Conservation (phyloP, 352 stramenopile genomes). For the Phytopythium litorale region DNA sequence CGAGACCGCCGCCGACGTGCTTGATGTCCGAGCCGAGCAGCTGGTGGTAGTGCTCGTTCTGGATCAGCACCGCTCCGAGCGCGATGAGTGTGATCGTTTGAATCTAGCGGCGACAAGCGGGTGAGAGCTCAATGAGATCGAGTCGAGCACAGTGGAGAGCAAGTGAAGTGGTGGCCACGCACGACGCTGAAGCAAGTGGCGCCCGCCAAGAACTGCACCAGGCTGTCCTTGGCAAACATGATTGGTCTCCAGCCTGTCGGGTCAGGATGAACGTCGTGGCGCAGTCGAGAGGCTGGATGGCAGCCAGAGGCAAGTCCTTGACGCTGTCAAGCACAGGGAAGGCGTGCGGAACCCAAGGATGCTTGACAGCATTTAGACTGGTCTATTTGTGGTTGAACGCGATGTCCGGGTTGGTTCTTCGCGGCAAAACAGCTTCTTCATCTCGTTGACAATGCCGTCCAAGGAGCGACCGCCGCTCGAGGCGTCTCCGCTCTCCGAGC, state of each 20-base stretch:
- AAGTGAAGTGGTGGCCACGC: not conserved
- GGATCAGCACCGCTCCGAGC: conserved; percentile 41
- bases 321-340: not conserved
- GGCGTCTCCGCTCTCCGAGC: conserved; percentile 21
- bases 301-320: not conserved
- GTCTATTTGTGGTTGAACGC: conserved; percentile 2
- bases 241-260: not conserved
- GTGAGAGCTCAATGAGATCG: not conserved
- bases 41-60: conserved; percentile 60
- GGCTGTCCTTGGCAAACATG: conserved; percentile 63
- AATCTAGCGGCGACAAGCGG: conserved; percentile 12
- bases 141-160: not conserved
- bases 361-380: not conserved
- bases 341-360: not conserved
- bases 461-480: conserved; percentile 4
- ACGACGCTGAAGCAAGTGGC: conserved; percentile 61
- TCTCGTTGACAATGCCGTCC: not conserved
- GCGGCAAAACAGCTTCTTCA: not conserved
- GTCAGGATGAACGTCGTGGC: not conserved
- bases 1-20: conserved; percentile 55
- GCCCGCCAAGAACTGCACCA: conserved; percentile 56
- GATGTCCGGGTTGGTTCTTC: not conserved
- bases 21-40: conserved; percentile 46
- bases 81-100: conserved; percentile 53
- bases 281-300: not conserved